Evolutionary conservation across 108 stramenopile genomes (phyloP), one percentile per base, ranked within the genome.

Genomic region (Ochromonas danica): DNA sequence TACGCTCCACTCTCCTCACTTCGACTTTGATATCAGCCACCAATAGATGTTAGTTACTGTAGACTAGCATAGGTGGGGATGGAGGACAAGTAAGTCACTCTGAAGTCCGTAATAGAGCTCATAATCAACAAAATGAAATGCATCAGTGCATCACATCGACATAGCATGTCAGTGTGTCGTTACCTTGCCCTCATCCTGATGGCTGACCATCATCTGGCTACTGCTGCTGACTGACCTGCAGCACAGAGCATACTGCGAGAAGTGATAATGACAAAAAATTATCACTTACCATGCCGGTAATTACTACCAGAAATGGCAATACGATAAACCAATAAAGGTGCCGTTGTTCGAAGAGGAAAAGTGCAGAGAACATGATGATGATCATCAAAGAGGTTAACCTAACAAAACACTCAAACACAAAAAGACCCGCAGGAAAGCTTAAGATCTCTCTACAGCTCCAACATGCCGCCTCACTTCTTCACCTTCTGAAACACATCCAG

Each of bases 101-200:
- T 57, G 51, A 57, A 57, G 51, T 57, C 51, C 51, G 51, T 57
- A 57, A 57, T 57, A 57, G 51, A 57, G 51, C 51, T 57, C 51
- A 57, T 57, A 57, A 57, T 57, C 51, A 57, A 57, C 51, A 57
- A 57, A 57, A 57, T 57, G 51, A 57, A 57, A 57, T 57, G 51
- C 51, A 57, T 57, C 51, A 57, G 51, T 57, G 51, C 51, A 57
- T 57, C 51, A 57, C 51, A 57, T 57, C 51, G 51, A 57, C 51
- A 57, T 57, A 57, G 51, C 51, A 57, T 57, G 51, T 57, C 51
- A 57, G 51, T 57, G 51, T 57, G 51, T 57, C 51, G 51, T 57
- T 57, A 57, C 51, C 51, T 57, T 57, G 51, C 51, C 51, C 51
- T 57, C 51, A 57, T 57, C 51, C 51, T 57, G 51, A 57, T 57